Conservation (phyloP, 306 rosid genomes). For the Bauhinia variegata region DNA sequence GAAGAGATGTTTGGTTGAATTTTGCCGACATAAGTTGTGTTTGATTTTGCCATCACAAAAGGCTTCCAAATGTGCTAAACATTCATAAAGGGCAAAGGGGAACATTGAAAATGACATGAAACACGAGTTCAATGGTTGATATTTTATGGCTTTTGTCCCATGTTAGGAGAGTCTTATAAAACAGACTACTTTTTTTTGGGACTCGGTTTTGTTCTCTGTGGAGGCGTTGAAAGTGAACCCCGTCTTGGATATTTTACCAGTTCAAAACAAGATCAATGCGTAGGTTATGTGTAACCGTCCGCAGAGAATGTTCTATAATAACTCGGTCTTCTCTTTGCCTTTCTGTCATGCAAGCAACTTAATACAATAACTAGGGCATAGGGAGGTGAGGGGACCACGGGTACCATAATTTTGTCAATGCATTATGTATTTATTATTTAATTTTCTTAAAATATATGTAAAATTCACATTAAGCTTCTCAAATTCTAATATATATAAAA, state of each 20-base stretch:
- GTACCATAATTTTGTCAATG: no score
- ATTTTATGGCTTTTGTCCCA: no score
- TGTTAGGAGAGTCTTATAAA: neutral
- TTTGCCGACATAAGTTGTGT: slow-evolving; percentile 17
- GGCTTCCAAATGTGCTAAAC: neutral
- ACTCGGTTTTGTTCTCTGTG: neutral
- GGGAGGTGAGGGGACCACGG: no score
- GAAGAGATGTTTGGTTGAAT: slow-evolving; percentile 7
- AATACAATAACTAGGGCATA: no score
- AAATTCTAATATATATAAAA: no score
- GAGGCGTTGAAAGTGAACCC: no score
- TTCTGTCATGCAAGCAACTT: neutral
- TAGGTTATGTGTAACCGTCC: neutral
- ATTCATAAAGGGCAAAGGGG: no score
- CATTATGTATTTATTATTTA: no score
- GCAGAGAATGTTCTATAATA: neutral
- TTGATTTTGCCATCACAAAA: neutral
- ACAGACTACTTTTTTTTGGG: neutral
- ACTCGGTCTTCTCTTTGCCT: neutral
- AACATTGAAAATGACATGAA: no score
- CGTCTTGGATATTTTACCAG: neutral
- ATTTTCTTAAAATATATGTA: no score
- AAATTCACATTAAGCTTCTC: no score
- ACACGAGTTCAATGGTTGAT: no score
- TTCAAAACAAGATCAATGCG: neutral